Base-by-base conservation (phyloP, 148 eudicot species). In the Agrostemma githago region DNA sequence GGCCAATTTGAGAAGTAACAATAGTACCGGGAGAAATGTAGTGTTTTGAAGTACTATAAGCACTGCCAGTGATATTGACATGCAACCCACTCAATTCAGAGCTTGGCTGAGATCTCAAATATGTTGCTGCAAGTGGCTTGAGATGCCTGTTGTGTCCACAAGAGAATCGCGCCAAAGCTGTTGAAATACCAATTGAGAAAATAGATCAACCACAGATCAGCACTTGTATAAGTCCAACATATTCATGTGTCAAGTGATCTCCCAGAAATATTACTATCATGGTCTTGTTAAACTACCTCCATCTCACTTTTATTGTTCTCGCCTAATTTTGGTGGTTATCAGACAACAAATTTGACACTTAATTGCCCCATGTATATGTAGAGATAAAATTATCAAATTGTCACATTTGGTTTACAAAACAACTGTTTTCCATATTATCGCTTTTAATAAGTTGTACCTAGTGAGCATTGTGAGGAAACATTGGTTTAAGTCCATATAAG, bases 111-210 rank as follows among this genome's bases (percentile, higher is more conserved):
- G 91, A 84, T 81, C 89, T 94, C 89, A 86, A 87, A 78, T 85
- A 83, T 75, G 92, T 83, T 44, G 90, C 93, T 83, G 97, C 97
- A 72, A 88, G 86, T 66, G 89, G 78, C 82, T 94, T 94, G 66
- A 94, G 90, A 82, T 94, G 92, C 83, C 82, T 86, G 73, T 84
- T 94, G 85, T 94, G 97, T 51, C 97, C 97, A 84, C 88, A 90
- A 66, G 98, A 92, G 81, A 92, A 94, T 58, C 97, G 93, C 20
- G 96, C 86, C 78, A 94, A 81, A 83, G 97, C 98, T 94, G 96
- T 83, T 75, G 62, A 48, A 65, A 74, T 38, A 53, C 66, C n/a
- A 77, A 37, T 39, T 37, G 60, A 11, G 17, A 42, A 53, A 63
- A 58, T 3, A 53, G 58, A 21, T 66, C 20, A 65, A 65, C 54